phyloP scores from a whole-genome alignment of 2,329 filamentous ascomycete species.

The Ophiostoma montium region DNA sequence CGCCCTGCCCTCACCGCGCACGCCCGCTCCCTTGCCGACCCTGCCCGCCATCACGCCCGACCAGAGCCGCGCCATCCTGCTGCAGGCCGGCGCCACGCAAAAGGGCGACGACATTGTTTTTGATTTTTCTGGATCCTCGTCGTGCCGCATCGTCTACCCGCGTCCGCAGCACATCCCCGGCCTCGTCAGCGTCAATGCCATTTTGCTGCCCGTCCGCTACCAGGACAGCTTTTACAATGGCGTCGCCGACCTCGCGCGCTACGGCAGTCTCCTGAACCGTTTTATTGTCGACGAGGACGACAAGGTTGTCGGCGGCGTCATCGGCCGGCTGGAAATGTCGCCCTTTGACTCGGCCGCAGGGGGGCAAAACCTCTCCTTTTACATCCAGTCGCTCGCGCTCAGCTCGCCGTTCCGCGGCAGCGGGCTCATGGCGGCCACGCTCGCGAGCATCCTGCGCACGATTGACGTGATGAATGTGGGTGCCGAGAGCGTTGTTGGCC shows the following conservation, averaged over 20 bases:
- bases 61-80: slow-evolving; percentile 12
- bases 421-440: slow-evolving; percentile 42
- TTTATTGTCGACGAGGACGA: slow-evolving; percentile 35
- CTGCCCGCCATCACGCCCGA: slow-evolving; percentile 8
- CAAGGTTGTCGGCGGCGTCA: slow-evolving; percentile 42
- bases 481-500: neutral
- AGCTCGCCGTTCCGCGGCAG: slow-evolving; percentile 48
- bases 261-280: slow-evolving; percentile 39
- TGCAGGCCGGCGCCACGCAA: slow-evolving; percentile 7
- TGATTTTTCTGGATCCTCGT: slow-evolving; percentile 3
- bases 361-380: slow-evolving; percentile 28
- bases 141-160: slow-evolving; percentile 15
- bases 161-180: slow-evolving; percentile 36
- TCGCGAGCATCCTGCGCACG: slow-evolving; percentile 36
- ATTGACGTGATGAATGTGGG: slow-evolving; percentile 21
- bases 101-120: slow-evolving; percentile 7
- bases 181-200: slow-evolving; percentile 49
- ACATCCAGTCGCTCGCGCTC: slow-evolving; percentile 50
- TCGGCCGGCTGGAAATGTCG: slow-evolving; percentile 44
- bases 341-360: no score
- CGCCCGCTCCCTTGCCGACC: slow-evolving; percentile 1
- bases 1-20: neutral
- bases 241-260: slow-evolving; percentile 33
- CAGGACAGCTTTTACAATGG: slow-evolving; percentile 48
- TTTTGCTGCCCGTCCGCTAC: slow-evolving; percentile 50